Percentiles rank a stretch among this genome's conserved stretches.
Evolutionary conservation across 2,329 filamentous ascomycete genomes (phyloP).

Genomic region (Fusarium sterilihyphosum): DNA sequence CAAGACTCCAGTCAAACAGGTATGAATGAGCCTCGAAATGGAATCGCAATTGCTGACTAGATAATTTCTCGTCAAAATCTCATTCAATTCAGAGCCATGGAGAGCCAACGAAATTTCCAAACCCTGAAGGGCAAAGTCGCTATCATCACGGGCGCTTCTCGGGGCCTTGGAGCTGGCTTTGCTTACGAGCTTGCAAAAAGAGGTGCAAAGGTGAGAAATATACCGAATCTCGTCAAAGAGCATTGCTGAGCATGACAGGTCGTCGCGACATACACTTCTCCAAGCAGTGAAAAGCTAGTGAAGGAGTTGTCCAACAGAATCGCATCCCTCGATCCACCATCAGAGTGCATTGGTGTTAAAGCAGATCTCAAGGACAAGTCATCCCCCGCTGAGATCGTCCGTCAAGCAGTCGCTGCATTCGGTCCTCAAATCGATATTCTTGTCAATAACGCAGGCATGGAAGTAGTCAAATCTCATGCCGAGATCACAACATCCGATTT

Average conservation of each 20-base stretch:
- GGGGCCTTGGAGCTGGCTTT: slow-evolving; percentile 24
- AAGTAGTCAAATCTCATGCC: slow-evolving; percentile 11
- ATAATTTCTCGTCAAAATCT: no score
- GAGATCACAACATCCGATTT: slow-evolving; percentile 14
- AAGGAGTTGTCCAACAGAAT: slow-evolving; percentile 12
- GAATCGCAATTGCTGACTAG: fast-evolving
- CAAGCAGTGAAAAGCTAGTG: slow-evolving; percentile 5
- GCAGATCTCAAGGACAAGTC: slow-evolving; percentile 9
- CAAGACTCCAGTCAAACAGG: not conserved
- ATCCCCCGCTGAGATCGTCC: not conserved
- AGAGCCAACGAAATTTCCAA: not conserved
- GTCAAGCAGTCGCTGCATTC: not conserved
- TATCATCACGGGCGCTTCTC: slow-evolving; percentile 21
- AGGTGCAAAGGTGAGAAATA: slow-evolving; percentile 24
- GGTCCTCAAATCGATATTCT: slow-evolving; percentile 16
- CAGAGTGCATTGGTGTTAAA: slow-evolving; percentile 11
- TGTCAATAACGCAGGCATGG: slow-evolving; percentile 25
- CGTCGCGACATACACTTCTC: slow-evolving; percentile 28
- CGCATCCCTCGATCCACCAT: not conserved
- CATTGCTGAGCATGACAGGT: not conserved
- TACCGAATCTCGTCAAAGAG: no score
- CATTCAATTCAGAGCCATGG: not conserved
- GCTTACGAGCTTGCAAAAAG: slow-evolving; percentile 23
- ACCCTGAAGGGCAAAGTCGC: slow-evolving; percentile 30
- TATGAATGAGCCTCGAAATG: not conserved